Percentiles rank a stretch among this genome's conserved stretches.
Evolutionary conservation across 306 rosid genomes (phyloP).

Genomic region (Morella rubra): DNA sequence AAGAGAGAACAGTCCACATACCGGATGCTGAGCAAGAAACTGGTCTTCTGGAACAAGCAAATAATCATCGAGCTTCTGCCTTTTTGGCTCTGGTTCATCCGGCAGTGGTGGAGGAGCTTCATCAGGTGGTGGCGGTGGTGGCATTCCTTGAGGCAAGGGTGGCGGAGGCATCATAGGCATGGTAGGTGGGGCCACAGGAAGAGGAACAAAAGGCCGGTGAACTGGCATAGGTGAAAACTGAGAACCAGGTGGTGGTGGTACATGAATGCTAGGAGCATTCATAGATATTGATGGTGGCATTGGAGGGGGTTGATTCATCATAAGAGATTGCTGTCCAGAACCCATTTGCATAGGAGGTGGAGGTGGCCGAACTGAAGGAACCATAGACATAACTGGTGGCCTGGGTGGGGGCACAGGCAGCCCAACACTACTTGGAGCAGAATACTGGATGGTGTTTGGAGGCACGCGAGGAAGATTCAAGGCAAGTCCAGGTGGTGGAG

Average conservation of each 20-base stretch:
- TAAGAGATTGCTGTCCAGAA: conserved; percentile 64
- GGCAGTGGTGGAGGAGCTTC: conserved; percentile 98
- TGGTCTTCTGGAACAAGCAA: conserved; percentile 86
- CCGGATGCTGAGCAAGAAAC: conserved; percentile 86
- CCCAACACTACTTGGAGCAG: conserved; percentile 53
- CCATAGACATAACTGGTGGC: conserved; percentile 58
- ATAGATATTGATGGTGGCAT: conserved; percentile 59
- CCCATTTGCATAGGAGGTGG: conserved; percentile 59
- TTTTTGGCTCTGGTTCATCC: conserved; percentile 94
- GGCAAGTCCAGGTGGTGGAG: conserved; percentile 89
- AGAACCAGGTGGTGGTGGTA: conserved; percentile 95
- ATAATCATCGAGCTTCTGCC: conserved; percentile 82
- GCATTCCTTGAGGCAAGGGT: conserved; percentile 80
- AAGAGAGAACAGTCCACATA: conserved; percentile 27
- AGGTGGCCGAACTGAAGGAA: conserved; percentile 62
- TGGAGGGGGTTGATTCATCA: conserved; percentile 56
- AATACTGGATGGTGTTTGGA: conserved; percentile 54
- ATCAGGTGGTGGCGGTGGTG: conserved; percentile 90
- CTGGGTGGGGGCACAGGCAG: conserved; percentile 63
- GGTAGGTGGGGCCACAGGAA: conserved; percentile 50
- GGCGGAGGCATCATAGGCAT: conserved; percentile 89
- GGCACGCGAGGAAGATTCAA: conserved; percentile 84
- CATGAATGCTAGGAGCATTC: conserved; percentile 53
- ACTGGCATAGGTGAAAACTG: conserved; percentile 60
- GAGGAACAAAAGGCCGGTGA: conserved; percentile 60